phyloP scores from a whole-genome alignment of 2,329 filamentous ascomycete genomes.

The Cladosporium sp. region DNA sequence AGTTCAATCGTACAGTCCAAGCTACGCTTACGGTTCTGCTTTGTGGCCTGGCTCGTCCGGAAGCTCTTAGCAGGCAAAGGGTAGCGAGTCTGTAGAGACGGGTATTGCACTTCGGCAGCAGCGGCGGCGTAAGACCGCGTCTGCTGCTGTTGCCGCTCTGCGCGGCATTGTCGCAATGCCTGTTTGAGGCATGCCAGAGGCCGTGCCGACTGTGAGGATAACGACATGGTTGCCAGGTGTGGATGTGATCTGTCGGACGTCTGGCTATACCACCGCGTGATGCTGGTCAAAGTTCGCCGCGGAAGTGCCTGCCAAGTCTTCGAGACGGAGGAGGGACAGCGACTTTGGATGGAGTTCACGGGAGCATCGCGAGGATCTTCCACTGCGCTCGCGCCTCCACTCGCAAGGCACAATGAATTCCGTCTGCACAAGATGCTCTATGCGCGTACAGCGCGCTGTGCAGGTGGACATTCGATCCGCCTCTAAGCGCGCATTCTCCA shows the following conservation, averaged over 20 bases:
- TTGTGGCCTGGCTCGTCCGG: slow-evolving; percentile 26
- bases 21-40: slow-evolving; percentile 27
- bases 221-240: slow-evolving; percentile 45
- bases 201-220: slow-evolving; percentile 52
- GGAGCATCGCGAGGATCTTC: neutral
- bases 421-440: slow-evolving; percentile 28
- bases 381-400: neutral
- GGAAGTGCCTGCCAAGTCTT: slow-evolving; percentile 7
- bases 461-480: slow-evolving; percentile 13
- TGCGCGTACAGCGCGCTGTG: slow-evolving; percentile 26
- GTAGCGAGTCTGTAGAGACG: slow-evolving; percentile 34
- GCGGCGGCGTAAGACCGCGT: slow-evolving; percentile 37
- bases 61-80: slow-evolving; percentile 24
- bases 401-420: slow-evolving; percentile 19
- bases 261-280: neutral
- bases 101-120: slow-evolving; percentile 47
- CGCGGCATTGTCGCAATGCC: slow-evolving; percentile 52
- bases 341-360: neutral
- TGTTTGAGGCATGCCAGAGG: slow-evolving; percentile 66
- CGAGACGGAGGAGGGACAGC: neutral
- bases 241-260: neutral
- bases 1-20: neutral
- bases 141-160: slow-evolving; percentile 23
- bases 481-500: slow-evolving; percentile 23
- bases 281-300: slow-evolving; percentile 5